Percentiles rank a stretch among this genome's conserved stretches.
Evolutionary conservation across 1,139 yeast genomes (phyloP).

Genomic region (Candida anutae): DNA sequence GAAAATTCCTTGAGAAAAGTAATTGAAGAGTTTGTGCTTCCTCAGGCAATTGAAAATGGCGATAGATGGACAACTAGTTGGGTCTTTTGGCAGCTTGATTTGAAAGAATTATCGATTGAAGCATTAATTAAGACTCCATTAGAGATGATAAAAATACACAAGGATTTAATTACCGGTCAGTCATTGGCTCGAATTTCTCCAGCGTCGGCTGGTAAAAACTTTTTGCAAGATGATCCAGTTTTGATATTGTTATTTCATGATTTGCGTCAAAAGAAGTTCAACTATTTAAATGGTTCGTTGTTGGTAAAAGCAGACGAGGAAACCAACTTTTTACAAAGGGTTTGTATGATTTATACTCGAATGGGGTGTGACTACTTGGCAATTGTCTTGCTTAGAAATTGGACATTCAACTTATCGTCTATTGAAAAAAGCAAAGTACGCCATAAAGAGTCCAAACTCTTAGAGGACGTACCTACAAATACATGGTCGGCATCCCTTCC

Average conservation of each 20-base stretch:
- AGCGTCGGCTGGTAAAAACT: slow-evolving; percentile 14
- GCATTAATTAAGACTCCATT: slow-evolving; percentile 54
- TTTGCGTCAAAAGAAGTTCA: slow-evolving; percentile 44
- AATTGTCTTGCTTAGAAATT: slow-evolving; percentile 50
- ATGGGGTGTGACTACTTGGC: slow-evolving; percentile 91
- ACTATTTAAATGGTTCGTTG: slow-evolving; percentile 42
- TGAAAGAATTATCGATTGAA: slow-evolving; percentile 51
- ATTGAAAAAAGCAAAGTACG: neutral
- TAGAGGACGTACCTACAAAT: neutral
- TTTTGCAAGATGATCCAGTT: slow-evolving; percentile 76
- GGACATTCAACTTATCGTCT: slow-evolving; percentile 44
- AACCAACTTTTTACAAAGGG: slow-evolving; percentile 51
- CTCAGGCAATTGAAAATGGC: slow-evolving; percentile 51
- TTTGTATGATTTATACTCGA: slow-evolving; percentile 60
- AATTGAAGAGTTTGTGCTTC: slow-evolving; percentile 46
- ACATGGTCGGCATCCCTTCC: too few species aligned
- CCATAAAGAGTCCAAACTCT: neutral
- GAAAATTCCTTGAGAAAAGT: slow-evolving; percentile 35
- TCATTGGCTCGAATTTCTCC: slow-evolving; percentile 14
- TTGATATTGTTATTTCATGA: slow-evolving; percentile 57
- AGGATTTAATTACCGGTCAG: slow-evolving; percentile 14
- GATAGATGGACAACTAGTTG: slow-evolving; percentile 82
- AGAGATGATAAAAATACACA: slow-evolving; percentile 25
- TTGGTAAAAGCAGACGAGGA: slow-evolving; percentile 45
- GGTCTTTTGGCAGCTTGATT: slow-evolving; percentile 62